Evolutionary conservation across 2,329 filamentous ascomycete genomes (phyloP).

Genomic region (Cladorrhinum sp.): DNA sequence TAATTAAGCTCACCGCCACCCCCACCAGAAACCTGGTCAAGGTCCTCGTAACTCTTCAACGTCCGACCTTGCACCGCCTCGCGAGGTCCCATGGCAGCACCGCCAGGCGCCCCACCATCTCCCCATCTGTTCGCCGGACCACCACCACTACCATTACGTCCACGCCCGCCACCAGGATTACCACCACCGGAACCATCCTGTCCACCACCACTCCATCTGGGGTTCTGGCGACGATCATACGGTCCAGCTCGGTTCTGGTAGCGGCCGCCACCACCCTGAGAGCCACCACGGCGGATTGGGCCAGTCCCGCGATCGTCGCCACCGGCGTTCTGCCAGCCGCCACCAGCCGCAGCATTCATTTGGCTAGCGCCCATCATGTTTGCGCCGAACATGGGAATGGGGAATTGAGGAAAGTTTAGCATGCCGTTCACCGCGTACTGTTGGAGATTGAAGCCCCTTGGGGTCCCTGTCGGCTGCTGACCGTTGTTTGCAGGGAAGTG

Average conservation of each 20-base stretch:
- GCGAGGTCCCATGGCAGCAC: slow-evolving; percentile 74
- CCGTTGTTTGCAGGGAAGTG: slow-evolving; percentile 83
- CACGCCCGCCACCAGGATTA: slow-evolving; percentile 47
- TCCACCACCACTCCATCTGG: slow-evolving; percentile 47
- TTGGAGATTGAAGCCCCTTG: slow-evolving; percentile 86
- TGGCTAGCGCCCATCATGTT: slow-evolving; percentile 49
- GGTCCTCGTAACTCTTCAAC: slow-evolving; percentile 94
- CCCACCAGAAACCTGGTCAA: slow-evolving; percentile 76
- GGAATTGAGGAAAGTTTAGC: slow-evolving; percentile 59
- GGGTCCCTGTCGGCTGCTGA: slow-evolving; percentile 76
- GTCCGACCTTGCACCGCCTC: slow-evolving; percentile 91
- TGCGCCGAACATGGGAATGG: slow-evolving; percentile 46
- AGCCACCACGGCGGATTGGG: slow-evolving; percentile 65
- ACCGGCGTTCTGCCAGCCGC: slow-evolving; percentile 48
- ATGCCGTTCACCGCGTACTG: slow-evolving; percentile 60
- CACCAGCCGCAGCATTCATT: slow-evolving; percentile 39
- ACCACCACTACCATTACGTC: slow-evolving; percentile 41
- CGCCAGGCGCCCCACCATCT: slow-evolving; percentile 70
- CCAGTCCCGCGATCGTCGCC: slow-evolving; percentile 55
- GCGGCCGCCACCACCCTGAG: slow-evolving; percentile 45
- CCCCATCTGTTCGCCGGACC: slow-evolving; percentile 57
- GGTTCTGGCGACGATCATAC: slow-evolving; percentile 66
- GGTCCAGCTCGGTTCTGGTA: slow-evolving; percentile 66
- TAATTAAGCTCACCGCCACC: slow-evolving; percentile 89
- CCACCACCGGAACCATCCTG: slow-evolving; percentile 32